A percentile compares a stretch with the other conserved stretches of the same genome.
Evolutionary conservation across 441 rosid genomes (phyloP).

Genomic region (Adansonia rubrostipa): DNA sequence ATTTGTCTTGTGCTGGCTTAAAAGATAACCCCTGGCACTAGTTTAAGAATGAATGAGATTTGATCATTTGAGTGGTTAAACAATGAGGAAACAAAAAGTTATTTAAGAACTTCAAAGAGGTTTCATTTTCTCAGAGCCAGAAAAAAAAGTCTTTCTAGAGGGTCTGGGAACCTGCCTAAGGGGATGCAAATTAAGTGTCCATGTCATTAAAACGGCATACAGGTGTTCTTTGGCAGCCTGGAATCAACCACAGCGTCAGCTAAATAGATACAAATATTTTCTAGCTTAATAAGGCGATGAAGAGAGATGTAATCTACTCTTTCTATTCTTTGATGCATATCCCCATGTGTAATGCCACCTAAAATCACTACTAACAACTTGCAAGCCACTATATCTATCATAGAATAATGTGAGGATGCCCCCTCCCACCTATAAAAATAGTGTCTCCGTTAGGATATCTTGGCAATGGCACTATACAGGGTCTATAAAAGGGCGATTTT

Average conservation of each 20-base stretch:
- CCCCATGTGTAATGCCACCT: conserved; percentile 34
- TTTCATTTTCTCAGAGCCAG: conserved; percentile 28
- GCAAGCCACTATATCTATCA: conserved; percentile 6
- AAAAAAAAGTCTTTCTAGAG: conserved; percentile 23
- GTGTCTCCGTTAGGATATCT: conserved; percentile 9
- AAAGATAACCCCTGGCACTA: background rate
- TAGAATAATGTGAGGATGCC: conserved; percentile 22
- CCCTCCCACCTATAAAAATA: background rate
- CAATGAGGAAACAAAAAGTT: no score
- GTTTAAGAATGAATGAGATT: background rate
- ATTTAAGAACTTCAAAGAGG: background rate
- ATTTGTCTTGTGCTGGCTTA: background rate
- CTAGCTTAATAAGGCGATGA: conserved; percentile 19
- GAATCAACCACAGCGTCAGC: background rate
- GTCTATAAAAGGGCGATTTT: conserved; percentile 22
- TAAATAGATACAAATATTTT: conserved; percentile 14
- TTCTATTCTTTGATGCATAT: conserved; percentile 20
- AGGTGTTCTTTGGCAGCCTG: conserved; percentile 20
- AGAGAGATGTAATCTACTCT: conserved; percentile 12
- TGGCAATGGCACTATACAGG: conserved; percentile 20
- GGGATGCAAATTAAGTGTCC: conserved; percentile 22
- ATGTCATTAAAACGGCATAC: conserved; percentile 19
- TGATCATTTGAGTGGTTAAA: background rate
- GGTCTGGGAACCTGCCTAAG: conserved; percentile 24
- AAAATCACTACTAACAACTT: conserved; percentile 26